Evolutionary conservation across 305 asterid genomes (phyloP).

Genomic region (Solanum aculeatissimum): DNA sequence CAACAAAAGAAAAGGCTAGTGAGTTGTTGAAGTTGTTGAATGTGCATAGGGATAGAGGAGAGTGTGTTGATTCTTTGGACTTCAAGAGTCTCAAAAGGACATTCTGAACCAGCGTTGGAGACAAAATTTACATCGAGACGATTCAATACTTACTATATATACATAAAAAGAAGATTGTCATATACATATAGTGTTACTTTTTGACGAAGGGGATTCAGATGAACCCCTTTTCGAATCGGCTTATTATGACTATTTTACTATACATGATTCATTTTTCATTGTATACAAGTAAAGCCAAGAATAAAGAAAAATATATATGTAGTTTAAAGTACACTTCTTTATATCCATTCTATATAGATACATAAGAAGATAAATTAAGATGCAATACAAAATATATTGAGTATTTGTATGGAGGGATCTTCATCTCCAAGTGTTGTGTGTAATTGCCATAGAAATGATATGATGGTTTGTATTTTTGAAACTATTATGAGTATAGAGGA

Average conservation of each 20-base stretch:
- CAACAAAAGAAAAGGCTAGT: conserved; percentile 33
- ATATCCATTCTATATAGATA: neutral
- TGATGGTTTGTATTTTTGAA: neutral
- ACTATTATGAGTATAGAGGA: neutral
- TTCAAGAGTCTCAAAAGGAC: conserved; percentile 25
- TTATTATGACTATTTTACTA: neutral
- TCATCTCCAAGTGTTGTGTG: neutral
- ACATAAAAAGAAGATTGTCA: neutral
- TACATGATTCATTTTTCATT: neutral
- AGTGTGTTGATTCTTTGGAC: conserved; percentile 26
- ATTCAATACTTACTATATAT: neutral
- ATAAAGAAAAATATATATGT: neutral
- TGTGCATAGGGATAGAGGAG: conserved; percentile 17
- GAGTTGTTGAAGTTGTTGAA: conserved; percentile 35
- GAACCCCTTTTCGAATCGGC: neutral
- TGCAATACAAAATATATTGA: neutral
- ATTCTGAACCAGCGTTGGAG: neutral
- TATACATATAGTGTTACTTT: neutral
- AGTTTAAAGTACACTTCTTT: neutral
- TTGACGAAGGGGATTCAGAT: neutral
- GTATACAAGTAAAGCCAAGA: neutral
- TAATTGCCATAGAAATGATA: neutral
- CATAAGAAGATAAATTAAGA: neutral
- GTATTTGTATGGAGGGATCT: neutral
- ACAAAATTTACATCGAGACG: neutral